phyloP scores from a whole-genome alignment of 106 monocot species.

The Alisma plantagoaquatica region DNA sequence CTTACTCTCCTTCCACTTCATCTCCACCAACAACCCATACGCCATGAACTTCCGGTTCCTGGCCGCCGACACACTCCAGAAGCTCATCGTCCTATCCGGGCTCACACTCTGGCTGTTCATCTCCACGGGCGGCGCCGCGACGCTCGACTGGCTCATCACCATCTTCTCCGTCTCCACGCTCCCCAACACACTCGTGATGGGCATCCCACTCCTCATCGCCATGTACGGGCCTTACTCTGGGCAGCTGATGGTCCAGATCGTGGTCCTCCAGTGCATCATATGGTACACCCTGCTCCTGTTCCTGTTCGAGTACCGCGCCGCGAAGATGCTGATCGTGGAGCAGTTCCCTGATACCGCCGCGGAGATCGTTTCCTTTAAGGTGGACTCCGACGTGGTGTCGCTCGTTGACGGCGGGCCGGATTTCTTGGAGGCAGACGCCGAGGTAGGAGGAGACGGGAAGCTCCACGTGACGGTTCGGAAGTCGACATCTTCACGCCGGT shows the following conservation, averaged over 20 bases:
- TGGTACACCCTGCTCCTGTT: conserved; percentile 38
- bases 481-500: conserved; percentile 19
- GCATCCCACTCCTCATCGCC: conserved; percentile 32
- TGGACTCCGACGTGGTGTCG: conserved; percentile 30
- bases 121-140: not conserved
- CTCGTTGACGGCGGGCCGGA: conserved; percentile 21
- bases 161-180: conserved; percentile 33
- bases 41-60: conserved; percentile 41
- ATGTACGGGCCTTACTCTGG: conserved; percentile 35
- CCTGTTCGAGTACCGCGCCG: conserved; percentile 35
- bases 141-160: conserved; percentile 34
- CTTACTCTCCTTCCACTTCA: conserved; percentile 53
- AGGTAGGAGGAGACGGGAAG: conserved; percentile 22
- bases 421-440: conserved; percentile 16
- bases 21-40: conserved; percentile 42
- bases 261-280: conserved; percentile 35
- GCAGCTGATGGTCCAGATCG: conserved; percentile 30
- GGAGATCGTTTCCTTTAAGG: conserved; percentile 22
- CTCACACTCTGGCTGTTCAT: conserved; percentile 17
- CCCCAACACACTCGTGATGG: conserved; percentile 40
- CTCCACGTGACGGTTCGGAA: conserved; percentile 25
- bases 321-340: conserved; percentile 18
- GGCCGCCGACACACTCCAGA: conserved; percentile 47
- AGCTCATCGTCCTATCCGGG: conserved; percentile 23
- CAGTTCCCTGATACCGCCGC: conserved; percentile 26